phyloP scores from a whole-genome alignment of 768 basidiomycete genomes.

The Trametes coccinea region DNA sequence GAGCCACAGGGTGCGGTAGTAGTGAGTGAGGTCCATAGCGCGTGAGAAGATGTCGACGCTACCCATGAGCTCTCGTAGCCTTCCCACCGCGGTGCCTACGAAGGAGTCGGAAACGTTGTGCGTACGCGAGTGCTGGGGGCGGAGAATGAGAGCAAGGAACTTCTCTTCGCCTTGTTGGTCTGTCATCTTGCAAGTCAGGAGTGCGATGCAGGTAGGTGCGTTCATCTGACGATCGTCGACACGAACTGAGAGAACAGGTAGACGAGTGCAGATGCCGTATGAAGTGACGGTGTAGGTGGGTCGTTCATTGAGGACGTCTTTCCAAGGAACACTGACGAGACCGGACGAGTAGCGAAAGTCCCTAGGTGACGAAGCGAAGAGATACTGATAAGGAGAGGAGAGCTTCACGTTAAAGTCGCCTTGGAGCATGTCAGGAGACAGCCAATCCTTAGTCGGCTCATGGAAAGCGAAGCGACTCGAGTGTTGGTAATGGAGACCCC shows the following conservation, averaged over 20 bases:
- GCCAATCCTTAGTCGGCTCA: neutral
- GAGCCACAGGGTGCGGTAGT: slow-evolving; percentile 5
- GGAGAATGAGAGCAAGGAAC: neutral
- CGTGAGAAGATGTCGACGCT: neutral
- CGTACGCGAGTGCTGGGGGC: neutral
- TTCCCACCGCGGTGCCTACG: neutral
- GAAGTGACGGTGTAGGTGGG: slow-evolving; percentile 4
- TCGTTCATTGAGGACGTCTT: neutral
- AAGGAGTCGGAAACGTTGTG: neutral
- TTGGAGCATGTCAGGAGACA: neutral
- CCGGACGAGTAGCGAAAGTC: slow-evolving; percentile 5
- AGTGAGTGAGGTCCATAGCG: slow-evolving; percentile 1
- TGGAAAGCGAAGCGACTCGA: slow-evolving; percentile 1
- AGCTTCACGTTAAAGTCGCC: neutral
- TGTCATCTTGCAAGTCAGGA: slow-evolving; percentile 6
- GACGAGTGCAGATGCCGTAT: slow-evolving; percentile 7
- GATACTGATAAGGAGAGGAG: neutral
- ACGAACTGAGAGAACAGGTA: slow-evolving; percentile 1
- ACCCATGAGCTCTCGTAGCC: neutral
- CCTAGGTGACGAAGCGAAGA: slow-evolving; percentile 4
- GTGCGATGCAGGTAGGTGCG: slow-evolving; percentile 1
- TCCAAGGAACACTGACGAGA: neutral
- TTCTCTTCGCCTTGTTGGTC: neutral
- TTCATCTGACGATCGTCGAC: neutral
- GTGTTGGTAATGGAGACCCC: neutral